A percentile compares a stretch with the other conserved stretches of the same genome.
Conservation (phyloP, 2,329 filamentous ascomycete species). For the Diaporthe batatas region DNA sequence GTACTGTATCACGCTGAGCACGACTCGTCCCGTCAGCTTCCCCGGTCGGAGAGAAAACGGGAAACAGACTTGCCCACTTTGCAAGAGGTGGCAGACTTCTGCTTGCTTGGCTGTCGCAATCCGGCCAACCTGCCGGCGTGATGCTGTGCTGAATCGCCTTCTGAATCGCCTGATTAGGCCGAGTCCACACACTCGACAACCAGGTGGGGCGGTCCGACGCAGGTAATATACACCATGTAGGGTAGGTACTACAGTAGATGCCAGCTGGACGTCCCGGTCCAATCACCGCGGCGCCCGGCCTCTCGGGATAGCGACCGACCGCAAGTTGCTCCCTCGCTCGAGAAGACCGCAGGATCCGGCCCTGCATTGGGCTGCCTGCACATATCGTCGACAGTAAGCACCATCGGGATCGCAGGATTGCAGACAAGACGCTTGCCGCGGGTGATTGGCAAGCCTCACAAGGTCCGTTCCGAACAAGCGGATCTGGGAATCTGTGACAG, state of each 20-base stretch:
- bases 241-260: too few species aligned
- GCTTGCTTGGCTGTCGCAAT: slow-evolving; percentile 28
- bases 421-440: slow-evolving; percentile 16
- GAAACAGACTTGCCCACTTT: slow-evolving; percentile 4
- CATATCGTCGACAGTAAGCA: neutral
- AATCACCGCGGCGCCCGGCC: neutral
- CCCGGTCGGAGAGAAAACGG: slow-evolving; percentile 14
- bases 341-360: neutral
- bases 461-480: slow-evolving; percentile 33
- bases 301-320: slow-evolving; percentile 11
- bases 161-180: slow-evolving; percentile 4
- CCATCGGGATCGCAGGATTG: slow-evolving; percentile 11
- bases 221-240: too few species aligned
- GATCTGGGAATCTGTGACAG: slow-evolving; percentile 24
- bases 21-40: slow-evolving; percentile 22
- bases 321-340: slow-evolving; percentile 6
- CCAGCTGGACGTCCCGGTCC: neutral
- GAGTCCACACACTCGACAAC: slow-evolving; percentile 16
- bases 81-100: neutral
- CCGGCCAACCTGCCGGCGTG: neutral
- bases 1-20: slow-evolving; percentile 14
- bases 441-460: slow-evolving; percentile 15
- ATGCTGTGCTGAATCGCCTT: slow-evolving; percentile 13
- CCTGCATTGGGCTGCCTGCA: neutral
- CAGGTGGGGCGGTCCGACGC: slow-evolving; percentile 26